A percentile compares a stretch with the other conserved stretches of the same genome.
Evolutionary conservation across 1,284 basidiomycete species (phyloP).

Genomic region (Boletellus deceptivus): DNA sequence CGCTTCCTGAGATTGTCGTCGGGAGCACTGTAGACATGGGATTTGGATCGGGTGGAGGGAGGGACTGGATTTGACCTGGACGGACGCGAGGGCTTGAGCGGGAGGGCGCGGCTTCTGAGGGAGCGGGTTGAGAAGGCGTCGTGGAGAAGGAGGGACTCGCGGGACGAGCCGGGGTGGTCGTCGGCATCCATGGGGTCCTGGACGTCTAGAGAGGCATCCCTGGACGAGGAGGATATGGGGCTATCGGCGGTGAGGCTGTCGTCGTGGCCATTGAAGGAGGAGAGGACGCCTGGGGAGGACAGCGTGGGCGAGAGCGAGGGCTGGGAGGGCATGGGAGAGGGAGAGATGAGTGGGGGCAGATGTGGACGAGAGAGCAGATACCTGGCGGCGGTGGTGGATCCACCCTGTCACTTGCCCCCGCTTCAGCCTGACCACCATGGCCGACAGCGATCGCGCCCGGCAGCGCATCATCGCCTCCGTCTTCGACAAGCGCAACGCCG

Average conservation of each 20-base stretch:
- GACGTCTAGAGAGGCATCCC: conserved; percentile 33
- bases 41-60: conserved; percentile 26
- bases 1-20: conserved; percentile 32
- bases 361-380: conserved; percentile 1
- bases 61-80: conserved; percentile 23
- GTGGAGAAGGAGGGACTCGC: conserved; percentile 27
- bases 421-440: conserved; percentile 46
- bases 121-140: conserved; percentile 25
- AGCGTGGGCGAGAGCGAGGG: conserved; percentile 27
- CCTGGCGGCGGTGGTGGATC: conserved; percentile 9
- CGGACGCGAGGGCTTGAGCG: conserved; percentile 27
- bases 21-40: conserved; percentile 19
- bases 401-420: no score
- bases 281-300: conserved; percentile 31
- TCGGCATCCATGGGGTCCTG: conserved; percentile 29
- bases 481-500: conserved; percentile 69
- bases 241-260: conserved; percentile 30
- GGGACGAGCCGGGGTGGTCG: conserved; percentile 23
- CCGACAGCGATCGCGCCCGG: conserved; percentile 51
- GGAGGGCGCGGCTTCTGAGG: conserved; percentile 23
- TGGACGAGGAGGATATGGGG: conserved; percentile 32
- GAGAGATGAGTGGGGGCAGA: conserved; percentile 12
- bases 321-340: conserved; percentile 5
- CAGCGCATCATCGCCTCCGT: conserved; percentile 81
- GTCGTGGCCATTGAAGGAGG: conserved; percentile 31